Conservation (phyloP, 345 rosid species). For the Litchi chinensis region DNA sequence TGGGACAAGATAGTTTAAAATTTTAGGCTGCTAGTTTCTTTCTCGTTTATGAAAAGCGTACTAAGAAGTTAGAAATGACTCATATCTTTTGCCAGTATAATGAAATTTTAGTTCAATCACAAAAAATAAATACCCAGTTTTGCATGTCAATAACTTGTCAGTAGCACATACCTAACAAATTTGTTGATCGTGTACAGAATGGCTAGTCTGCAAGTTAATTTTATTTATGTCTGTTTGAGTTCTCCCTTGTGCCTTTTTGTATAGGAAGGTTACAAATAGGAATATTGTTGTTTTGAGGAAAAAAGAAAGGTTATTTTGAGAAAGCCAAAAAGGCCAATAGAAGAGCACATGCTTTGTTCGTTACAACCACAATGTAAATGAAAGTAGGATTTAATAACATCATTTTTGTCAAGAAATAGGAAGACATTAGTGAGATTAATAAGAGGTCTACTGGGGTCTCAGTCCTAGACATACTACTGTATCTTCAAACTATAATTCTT, state of each 20-base stretch:
- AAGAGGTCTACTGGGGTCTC: not conserved
- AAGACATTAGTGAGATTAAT: not conserved
- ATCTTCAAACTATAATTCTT: not conserved
- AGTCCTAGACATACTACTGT: not conserved
- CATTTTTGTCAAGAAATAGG: not conserved
- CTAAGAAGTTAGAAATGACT: not conserved
- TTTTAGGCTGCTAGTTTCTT: not conserved
- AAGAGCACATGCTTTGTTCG: no score
- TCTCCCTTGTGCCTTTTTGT: not conserved
- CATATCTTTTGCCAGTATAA: not conserved
- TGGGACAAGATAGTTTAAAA: not conserved
- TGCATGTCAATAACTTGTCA: not conserved
- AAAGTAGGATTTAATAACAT: not conserved
- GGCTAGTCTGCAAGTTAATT: not conserved
- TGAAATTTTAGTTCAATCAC: not conserved
- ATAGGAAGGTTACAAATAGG: not conserved
- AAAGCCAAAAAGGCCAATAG: slow-evolving; percentile 1
- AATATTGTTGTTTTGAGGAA: not conserved
- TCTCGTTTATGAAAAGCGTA: not conserved
- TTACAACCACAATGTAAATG: not conserved
- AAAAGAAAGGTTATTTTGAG: not conserved
- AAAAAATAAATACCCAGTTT: not conserved
- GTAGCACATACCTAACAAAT: not conserved
- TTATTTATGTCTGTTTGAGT: not conserved
- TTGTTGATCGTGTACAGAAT: not conserved